These are phyloP conservation scores for Botryobasidium botryosum DNA, from an alignment of 768 basidiomycete genomes.

Conservation along the genomic window DNA sequence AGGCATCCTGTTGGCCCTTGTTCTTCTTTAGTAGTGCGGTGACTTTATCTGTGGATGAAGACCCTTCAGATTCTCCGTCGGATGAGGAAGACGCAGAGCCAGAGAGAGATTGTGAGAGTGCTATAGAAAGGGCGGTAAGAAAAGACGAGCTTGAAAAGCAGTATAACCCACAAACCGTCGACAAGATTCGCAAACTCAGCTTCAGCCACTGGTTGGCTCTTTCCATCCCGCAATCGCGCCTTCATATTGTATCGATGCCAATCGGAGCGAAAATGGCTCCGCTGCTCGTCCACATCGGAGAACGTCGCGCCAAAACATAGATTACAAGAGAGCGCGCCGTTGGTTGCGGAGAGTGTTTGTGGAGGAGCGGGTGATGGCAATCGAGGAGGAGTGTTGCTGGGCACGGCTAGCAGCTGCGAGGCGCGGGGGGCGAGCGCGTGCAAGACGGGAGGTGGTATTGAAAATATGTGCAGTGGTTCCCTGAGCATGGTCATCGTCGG, in stretches of 20 bases:
- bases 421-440: conserved; percentile 6
- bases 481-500: not conserved
- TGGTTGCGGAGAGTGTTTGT: not conserved
- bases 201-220: conserved; percentile 47
- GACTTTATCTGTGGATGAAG: conserved; percentile 46
- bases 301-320: conserved; percentile 58
- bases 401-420: conserved; percentile 2
- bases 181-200: conserved; percentile 58
- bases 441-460: conserved; percentile 7
- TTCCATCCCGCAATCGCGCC: conserved; percentile 36
- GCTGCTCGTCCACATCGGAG: conserved; percentile 59
- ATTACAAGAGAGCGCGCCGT: conserved; percentile 33
- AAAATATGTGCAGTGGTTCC: conserved; percentile 11
- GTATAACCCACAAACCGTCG: conserved; percentile 39
- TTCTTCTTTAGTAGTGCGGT: conserved; percentile 47
- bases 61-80: conserved; percentile 25
- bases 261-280: conserved; percentile 78
- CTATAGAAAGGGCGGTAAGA: not conserved
- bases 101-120: conserved; percentile 59
- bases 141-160: not conserved
- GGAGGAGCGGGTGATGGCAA: not conserved
- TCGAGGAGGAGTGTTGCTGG: not conserved
- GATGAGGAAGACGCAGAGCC: conserved; percentile 61
- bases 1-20: conserved; percentile 29
- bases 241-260: conserved; percentile 99